Evolutionary conservation across 1,284 basidiomycete species (phyloP), one percentile per base, ranked within the genome.

Genomic region (Grifola frondosa): DNA sequence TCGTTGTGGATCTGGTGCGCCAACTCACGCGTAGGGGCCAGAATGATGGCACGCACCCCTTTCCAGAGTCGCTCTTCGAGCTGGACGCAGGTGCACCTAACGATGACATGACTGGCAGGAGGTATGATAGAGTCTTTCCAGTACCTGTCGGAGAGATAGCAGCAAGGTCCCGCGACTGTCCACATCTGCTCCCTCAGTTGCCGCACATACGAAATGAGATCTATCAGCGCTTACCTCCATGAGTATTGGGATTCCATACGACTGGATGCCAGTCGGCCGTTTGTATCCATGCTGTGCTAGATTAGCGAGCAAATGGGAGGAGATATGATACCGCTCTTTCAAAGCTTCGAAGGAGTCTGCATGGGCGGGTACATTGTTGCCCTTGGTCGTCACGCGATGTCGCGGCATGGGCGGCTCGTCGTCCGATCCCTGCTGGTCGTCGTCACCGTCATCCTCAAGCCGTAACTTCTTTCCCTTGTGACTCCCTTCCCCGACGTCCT

Each of bases 1-100:
- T 99, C 97, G 45, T 92, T 93, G 49, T 92, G 78, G 46, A 99
- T 98, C 62, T 99, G 97, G 53, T 93, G 86, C 0, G 96, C 94
- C n/a, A 99, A 68, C 69, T 99, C 97, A 51, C 93, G 82, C 0
- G 97, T 99, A 1, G 97, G 97, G 1, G 91, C 90, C 41, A 99
- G 66, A 38, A 99, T 73, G 13, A 99, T 58, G 1, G 89, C 85
- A 46, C 94, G 77, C 11, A 86, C 81, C 19, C 91, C 91, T 19
- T 59, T 1, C 77, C 77, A 15, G 61, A 51, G 29, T 74, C 68
- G n/a, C 59, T 58, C 41, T 75, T 74, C 17, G 67, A 62, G 48
- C 71, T 72, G 16, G 79, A 68, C 5, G 74, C 67, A 2, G 91
- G 91, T 15, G 76, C 65, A n/a, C 67, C 69, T 1, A 96, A 72